Percentiles rank a stretch among this genome's conserved stretches.
Evolutionary conservation across 768 basidiomycete species (phyloP).

Genomic region (Lepiota brunneoincarnata): DNA sequence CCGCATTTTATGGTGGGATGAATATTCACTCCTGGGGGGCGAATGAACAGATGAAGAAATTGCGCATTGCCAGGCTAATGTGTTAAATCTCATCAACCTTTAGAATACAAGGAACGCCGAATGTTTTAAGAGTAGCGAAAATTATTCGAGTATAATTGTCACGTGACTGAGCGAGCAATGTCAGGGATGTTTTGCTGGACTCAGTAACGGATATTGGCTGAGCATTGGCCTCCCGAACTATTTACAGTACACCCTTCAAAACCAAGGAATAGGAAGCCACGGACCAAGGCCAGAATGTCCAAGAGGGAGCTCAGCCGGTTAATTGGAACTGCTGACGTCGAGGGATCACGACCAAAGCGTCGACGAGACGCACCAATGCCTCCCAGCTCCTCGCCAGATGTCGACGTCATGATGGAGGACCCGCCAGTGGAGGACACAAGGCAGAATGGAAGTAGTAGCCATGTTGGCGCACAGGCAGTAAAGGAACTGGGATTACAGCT

Average conservation of each 20-base stretch:
- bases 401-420: constrained; percentile 35
- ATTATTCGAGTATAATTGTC: not conserved
- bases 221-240: not conserved
- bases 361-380: constrained; percentile 34
- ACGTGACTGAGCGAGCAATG: constrained; percentile 7
- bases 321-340: constrained; percentile 30
- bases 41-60: constrained; percentile 41
- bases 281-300: constrained; percentile 26
- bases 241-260: not conserved
- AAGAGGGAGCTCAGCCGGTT: constrained; percentile 38
- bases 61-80: constrained; percentile 45
- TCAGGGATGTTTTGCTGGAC: not conserved
- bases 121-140: too few relatives aligned
- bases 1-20: constrained; percentile 69
- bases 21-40: constrained; percentile 71
- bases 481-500: constrained; percentile 68
- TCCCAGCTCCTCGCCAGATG: constrained; percentile 34
- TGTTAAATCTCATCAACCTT: not conserved
- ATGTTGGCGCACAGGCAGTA: constrained; percentile 37
- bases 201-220: constrained; percentile 8
- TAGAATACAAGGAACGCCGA: not conserved
- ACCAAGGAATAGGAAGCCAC: not conserved
- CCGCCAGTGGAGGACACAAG: constrained; percentile 22
- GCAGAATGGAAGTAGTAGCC: constrained; percentile 17
- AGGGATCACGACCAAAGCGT: constrained; percentile 43